Evolutionary conservation across 306 rosid species (phyloP), one percentile per base, ranked within the genome.

Genomic region (Lagenaria siceraria): DNA sequence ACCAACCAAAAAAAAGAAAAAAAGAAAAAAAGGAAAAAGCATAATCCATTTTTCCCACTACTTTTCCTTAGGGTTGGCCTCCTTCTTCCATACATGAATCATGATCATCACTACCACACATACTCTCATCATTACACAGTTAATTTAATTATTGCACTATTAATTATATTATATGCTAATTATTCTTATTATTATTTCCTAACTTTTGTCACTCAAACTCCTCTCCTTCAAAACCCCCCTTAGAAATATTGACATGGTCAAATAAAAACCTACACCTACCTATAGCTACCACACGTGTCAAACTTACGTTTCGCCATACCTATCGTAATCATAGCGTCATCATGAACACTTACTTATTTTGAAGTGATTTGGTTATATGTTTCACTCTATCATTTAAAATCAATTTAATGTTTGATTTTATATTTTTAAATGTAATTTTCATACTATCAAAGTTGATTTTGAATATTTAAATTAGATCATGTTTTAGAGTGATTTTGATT

Each of bases 1-100:
- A 14, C 76, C 55, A 72, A 49, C 76, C 56, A 65, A 40, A 69
- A 61, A n/a, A n/a, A n/a, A n/a, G n/a, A n/a, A n/a, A n/a, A n/a
- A n/a, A n/a, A n/a, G n/a, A n/a, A n/a, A n/a, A n/a, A n/a, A n/a
- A n/a, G n/a, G n/a, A n/a, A n/a, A 70, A 18, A 72, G 42, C 76
- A 72, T 4, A 27, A 72, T 29, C 58, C 31, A 68, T 51, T 10
- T 68, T 22, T 35, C 2, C 76, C 58, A 72, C 59, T 72, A 25
- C 36, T 71, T 72, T 46, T 29, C 59, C 5, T 72, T 15, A 1
- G 9, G 42, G 58, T 17, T 46, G 52, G 52, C 58, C 38, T 48
- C 33, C 59, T 27, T 36, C 49, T 64, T 46, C 76, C 55, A 14
- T 38, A 69, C 55, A 48, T 72, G 27, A 72, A 72, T 72, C 76